Evolutionary conservation across 192 early-diverging fungal genomes (phyloP).

Genomic region (Rhizoclosmatium sp.): DNA sequence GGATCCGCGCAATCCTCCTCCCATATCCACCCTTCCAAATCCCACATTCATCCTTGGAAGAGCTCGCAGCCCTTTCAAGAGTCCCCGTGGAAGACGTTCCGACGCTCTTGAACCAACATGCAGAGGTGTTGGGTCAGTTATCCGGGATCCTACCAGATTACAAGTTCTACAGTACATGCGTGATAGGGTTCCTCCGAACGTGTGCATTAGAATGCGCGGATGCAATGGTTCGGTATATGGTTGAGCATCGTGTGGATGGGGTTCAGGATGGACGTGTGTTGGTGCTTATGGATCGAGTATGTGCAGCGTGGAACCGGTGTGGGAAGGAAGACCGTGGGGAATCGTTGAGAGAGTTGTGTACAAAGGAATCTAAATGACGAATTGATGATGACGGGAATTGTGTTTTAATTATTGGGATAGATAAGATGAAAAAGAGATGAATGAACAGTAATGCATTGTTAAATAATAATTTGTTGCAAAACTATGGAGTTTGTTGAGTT

Average conservation of each 20-base stretch:
- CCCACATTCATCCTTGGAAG: background rate
- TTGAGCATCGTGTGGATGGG: background rate
- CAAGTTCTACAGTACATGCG: conserved; percentile 3
- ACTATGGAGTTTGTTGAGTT: too few relatives aligned
- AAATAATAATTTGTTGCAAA: too few relatives aligned
- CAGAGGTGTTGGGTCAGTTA: background rate
- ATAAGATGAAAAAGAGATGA: too few relatives aligned
- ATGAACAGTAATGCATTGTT: too few relatives aligned
- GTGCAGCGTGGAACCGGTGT: background rate
- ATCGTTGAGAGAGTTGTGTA: background rate
- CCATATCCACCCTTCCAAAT: background rate
- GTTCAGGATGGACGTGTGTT: background rate
- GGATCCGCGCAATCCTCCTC: conserved; percentile 5
- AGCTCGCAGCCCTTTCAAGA: background rate
- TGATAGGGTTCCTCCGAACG: background rate
- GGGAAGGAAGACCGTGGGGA: background rate
- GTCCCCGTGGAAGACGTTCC: background rate
- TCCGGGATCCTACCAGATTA: background rate
- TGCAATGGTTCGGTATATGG: background rate
- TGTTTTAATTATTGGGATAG: too few relatives aligned
- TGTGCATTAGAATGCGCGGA: conserved; percentile 12
- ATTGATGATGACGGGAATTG: background rate
- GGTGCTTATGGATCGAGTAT: background rate
- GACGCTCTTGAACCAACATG: background rate
- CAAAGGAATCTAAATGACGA: background rate